These are phyloP conservation scores for Quercus glauca DNA, from an alignment of 306 rosid genomes.

Conservation along the genomic window DNA sequence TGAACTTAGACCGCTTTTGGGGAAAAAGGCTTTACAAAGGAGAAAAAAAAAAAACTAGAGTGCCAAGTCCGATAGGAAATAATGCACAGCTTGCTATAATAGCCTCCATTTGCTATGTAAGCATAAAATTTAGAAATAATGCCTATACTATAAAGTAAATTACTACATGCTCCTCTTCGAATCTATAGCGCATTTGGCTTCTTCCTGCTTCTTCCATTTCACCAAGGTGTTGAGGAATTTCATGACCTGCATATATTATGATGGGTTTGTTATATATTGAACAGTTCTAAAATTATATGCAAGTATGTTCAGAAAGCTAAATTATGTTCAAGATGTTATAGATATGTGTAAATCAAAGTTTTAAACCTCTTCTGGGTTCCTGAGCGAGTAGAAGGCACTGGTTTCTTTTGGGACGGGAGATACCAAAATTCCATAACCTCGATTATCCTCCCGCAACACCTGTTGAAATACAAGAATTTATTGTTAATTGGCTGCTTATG, in stretches of 20 bases:
- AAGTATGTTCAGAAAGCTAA: neutral
- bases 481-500: neutral
- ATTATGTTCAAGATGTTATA: neutral
- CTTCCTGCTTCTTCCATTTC: slow-evolving; percentile 50
- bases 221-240: slow-evolving; percentile 72
- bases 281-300: neutral
- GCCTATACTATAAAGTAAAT: neutral
- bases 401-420: slow-evolving; percentile 75
- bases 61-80: neutral
- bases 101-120: neutral
- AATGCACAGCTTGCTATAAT: neutral
- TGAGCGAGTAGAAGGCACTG: slow-evolving; percentile 74
- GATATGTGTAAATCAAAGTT: neutral
- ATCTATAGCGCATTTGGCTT: slow-evolving; percentile 9
- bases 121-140: neutral
- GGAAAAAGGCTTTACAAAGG: neutral
- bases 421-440: slow-evolving; percentile 81
- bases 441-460: slow-evolving; percentile 59
- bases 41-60: neutral
- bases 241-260: slow-evolving; percentile 61
- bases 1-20: neutral
- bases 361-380: slow-evolving; percentile 65
- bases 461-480: slow-evolving; percentile 4
- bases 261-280: neutral
- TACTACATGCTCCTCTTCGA: neutral